These are phyloP conservation scores for Picochlorum sp. DNA, from an alignment of 139 green algal species.

Conservation along the genomic window DNA sequence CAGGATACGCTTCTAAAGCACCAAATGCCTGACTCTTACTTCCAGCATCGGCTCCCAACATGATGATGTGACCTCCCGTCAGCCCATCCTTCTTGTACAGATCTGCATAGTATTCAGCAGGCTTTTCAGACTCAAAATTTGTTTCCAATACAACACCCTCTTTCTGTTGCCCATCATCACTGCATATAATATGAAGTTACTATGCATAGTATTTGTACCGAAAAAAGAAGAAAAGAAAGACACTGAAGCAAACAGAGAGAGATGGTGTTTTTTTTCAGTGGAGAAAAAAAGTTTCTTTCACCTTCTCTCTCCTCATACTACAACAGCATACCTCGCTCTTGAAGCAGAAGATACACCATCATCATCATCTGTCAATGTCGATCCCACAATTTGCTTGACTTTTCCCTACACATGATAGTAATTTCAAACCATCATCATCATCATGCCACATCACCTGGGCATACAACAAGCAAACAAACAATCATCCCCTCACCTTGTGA, in stretches of 20 bases:
- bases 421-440: background rate
- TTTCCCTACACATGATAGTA: conserved; percentile 61
- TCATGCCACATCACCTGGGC: no score
- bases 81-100: conserved; percentile 79
- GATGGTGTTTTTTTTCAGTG: no score
- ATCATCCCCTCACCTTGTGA: conserved; percentile 70
- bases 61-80: conserved; percentile 93
- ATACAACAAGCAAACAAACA: no score
- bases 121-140: conserved; percentile 91
- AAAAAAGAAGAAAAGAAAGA: no score
- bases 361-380: conserved; percentile 75
- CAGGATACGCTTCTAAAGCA: conserved; percentile 73
- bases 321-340: no score
- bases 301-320: background rate
- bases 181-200: background rate
- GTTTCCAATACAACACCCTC: conserved; percentile 50
- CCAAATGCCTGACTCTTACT: conserved; percentile 64
- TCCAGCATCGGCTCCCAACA: conserved; percentile 78
- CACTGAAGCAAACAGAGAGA: no score
- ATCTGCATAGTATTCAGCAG: conserved; percentile 69
- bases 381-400: conserved; percentile 99
- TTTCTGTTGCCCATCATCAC: background rate
- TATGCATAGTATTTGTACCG: no score
- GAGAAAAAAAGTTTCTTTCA: background rate
- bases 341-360: background rate